phyloP scores from a whole-genome alignment of 2,329 filamentous ascomycete genomes.

The Hirsutella thompsonii region DNA sequence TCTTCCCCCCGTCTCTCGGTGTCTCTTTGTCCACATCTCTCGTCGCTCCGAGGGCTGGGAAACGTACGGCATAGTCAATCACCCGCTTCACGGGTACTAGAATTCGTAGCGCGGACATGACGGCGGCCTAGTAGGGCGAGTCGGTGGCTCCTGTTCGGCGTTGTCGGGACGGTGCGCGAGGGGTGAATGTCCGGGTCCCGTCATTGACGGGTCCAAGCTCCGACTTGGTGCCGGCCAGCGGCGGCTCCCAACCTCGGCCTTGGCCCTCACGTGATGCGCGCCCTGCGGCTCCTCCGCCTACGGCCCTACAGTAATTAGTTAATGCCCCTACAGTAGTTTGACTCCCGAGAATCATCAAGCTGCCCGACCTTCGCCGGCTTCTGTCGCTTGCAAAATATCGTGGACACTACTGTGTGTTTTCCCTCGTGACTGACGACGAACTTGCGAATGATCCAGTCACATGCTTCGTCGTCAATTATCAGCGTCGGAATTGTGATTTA shows the following conservation, averaged over 20 bases:
- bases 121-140: constrained; percentile 12
- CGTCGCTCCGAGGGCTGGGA: neutral
- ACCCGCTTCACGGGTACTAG: constrained; percentile 74
- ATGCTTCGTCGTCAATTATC: no score
- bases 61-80: constrained; percentile 72
- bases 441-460: no score
- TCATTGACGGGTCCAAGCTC: constrained; percentile 1
- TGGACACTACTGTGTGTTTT: no score
- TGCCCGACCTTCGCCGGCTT: no score
- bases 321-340: no score
- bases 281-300: no score
- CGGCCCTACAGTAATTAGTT: no score
- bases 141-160: constrained; percentile 8
- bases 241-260: constrained; percentile 30
- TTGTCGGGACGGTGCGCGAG: neutral
- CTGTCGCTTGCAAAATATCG: no score
- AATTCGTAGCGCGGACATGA: constrained; percentile 57
- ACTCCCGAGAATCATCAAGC: no score
- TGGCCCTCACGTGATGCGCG: constrained; percentile 20
- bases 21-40: neutral
- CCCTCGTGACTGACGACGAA: no score
- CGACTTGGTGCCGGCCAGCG: constrained; percentile 25
- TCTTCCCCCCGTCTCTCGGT: no score
- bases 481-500: no score
- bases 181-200: constrained; percentile 1